Evolutionary conservation across 2,329 filamentous ascomycete species (phyloP).

Genomic region (Aspergillus pseudoterreus): DNA sequence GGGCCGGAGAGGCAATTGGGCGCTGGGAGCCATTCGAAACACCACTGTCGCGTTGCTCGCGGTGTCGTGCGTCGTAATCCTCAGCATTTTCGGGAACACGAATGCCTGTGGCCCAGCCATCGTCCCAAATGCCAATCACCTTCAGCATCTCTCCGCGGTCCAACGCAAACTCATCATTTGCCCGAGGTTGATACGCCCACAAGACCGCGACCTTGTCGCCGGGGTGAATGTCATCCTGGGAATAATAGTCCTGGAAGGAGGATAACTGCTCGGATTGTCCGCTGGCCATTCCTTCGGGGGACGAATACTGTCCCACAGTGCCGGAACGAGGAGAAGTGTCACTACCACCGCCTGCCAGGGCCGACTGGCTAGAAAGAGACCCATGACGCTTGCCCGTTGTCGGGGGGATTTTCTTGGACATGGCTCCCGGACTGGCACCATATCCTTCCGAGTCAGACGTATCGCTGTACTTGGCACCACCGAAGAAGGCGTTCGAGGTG

Average conservation of each 20-base stretch:
- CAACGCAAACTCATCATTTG: conserved; percentile 85
- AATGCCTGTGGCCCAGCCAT: conserved; percentile 95
- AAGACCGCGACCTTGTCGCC: conserved; percentile 85
- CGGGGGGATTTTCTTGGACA: conserved; percentile 48
- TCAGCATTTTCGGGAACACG: conserved; percentile 78
- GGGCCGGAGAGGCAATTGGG: conserved; percentile 58
- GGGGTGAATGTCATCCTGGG: conserved; percentile 89
- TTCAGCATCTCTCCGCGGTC: conserved; percentile 98
- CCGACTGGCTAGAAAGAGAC: conserved; percentile 84
- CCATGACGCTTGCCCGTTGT: conserved; percentile 65
- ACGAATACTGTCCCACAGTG: conserved; percentile 72
- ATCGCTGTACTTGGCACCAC: conserved; percentile 50
- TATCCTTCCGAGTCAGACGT: conserved; percentile 63
- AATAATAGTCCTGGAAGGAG: conserved; percentile 99
- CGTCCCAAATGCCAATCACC: conserved; percentile 97
- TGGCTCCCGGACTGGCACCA: conserved; percentile 68
- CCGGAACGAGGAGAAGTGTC: conserved; percentile 68
- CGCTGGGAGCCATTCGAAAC: conserved; percentile 75
- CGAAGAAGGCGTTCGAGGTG: conserved; percentile 47
- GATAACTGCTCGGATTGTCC: conserved; percentile 93
- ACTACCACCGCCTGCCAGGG: conserved; percentile 59
- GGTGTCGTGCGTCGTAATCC: conserved; percentile 76
- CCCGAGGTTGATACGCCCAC: conserved; percentile 95
- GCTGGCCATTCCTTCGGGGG: conserved; percentile 75
- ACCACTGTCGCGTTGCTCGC: conserved; percentile 84